Base-by-base conservation (phyloP, 2,329 filamentous ascomycete genomes). In the Fusarium piperis region DNA sequence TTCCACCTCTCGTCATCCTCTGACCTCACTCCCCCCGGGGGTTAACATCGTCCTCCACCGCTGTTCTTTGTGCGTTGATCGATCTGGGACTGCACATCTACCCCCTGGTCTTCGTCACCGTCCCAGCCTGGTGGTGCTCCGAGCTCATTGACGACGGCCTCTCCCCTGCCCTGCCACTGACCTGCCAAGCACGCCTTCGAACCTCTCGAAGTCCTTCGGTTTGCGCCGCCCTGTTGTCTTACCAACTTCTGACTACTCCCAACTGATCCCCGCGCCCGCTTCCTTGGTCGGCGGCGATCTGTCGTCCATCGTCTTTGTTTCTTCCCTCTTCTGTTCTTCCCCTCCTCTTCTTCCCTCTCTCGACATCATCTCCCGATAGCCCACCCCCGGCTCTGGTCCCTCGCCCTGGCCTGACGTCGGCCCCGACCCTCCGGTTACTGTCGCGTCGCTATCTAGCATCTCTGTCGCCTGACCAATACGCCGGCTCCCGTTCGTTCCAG, bases 401-500 rank as follows among this genome's bases (percentile, higher is more conserved):
- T 60, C 48, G 62, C 36, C 13, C 64, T 64, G 64, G 64, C 53
- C 63, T 72, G 61, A 61, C 61, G 62, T 59, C 52, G 63, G 52
- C 62, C 67, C 73, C 72, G 74, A 73, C 36, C 67, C 63, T 68
- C 62, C 62, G 68, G 64, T 65, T 68, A 56, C 61, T 70, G 60
- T 74, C 73, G 65, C 71, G 64, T 76, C 65, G 70, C 68, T 65
- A 52, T 71, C 66, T 72, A 66, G 65, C 61, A 69, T 61, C 58
- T 64, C 55, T 33, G 53, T 70, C 71, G 61, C 58, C 72, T 75
- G 73, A 74, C 65, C 64, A 68, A 62, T 66, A 71, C 58, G 62
- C 58, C 59, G 57, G 63, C 70, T 72, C 63, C 64, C 59, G 62
- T 67, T 71, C 64, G 64, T 60, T 63, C 64, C 53, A 61, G 52